Conservation (phyloP, 2,329 filamentous ascomycete species). For the Teratosphaeria gauchensis region DNA sequence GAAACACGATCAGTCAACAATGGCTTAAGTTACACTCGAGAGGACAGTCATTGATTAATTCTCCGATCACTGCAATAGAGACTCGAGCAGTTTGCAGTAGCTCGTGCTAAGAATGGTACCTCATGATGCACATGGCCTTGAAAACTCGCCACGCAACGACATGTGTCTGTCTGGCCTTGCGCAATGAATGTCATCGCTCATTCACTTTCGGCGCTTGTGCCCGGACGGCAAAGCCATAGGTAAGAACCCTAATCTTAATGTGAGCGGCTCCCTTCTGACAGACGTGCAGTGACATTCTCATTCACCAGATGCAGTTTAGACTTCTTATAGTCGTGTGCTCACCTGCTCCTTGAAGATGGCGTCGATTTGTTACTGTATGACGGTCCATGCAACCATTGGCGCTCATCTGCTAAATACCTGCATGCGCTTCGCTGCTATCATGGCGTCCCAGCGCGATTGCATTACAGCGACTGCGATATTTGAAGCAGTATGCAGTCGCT, state of each 20-base stretch:
- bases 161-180: neutral
- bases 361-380: neutral
- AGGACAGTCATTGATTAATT: too few relatives aligned
- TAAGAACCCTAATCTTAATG: neutral
- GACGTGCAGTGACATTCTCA: neutral
- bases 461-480: neutral
- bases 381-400: neutral
- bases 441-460: neutral
- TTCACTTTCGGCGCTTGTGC: neutral
- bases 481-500: neutral
- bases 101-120: too few relatives aligned
- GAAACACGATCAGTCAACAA: too few relatives aligned
- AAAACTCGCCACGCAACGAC: too few relatives aligned
- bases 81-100: too few relatives aligned
- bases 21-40: too few relatives aligned
- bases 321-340: neutral
- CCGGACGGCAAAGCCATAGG: neutral
- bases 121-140: too few relatives aligned
- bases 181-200: neutral
- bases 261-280: neutral
- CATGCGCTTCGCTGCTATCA: neutral
- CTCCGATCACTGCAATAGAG: too few relatives aligned
- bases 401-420: neutral
- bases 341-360: neutral
- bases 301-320: neutral